Evolutionary conservation across 2,329 filamentous ascomycete species (phyloP).

Genomic region (Xylaria sp.): DNA sequence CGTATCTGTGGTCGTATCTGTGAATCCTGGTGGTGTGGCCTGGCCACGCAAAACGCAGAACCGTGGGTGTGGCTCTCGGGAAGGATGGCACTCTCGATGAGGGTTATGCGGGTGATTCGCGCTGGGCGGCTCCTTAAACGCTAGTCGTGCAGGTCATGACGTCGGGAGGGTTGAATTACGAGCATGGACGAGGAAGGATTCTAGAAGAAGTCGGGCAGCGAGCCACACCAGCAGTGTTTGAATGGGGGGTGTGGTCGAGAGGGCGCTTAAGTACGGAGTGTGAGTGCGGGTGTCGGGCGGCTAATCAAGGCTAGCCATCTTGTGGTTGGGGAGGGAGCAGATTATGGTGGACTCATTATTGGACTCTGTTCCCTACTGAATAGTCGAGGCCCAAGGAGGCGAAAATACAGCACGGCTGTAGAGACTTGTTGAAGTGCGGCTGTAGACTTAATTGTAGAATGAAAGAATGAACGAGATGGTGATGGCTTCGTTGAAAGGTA

Average conservation of each 20-base stretch:
- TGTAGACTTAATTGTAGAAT: neutral
- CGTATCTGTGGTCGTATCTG: constrained; percentile 20
- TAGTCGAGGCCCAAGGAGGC: neutral
- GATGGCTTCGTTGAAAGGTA: constrained; percentile 9
- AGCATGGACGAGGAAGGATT: constrained; percentile 41
- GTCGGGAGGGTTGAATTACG: constrained; percentile 29
- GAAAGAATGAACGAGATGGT: neutral
- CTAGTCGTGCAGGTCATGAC: constrained; percentile 39
- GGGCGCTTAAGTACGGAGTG: constrained; percentile 42
- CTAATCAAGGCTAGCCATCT: constrained; percentile 41
- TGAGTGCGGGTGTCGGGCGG: constrained; percentile 40
- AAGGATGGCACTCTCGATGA: constrained; percentile 39
- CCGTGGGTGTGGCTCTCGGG: constrained; percentile 39
- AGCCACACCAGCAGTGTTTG: constrained; percentile 34
- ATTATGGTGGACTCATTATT: constrained; percentile 1
- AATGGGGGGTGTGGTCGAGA: constrained; percentile 20
- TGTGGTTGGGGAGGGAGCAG: constrained; percentile 38
- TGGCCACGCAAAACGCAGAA: constrained; percentile 46
- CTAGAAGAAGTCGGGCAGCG: constrained; percentile 41
- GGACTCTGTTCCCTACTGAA: constrained; percentile 19
- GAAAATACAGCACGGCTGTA: neutral
- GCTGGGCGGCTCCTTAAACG: constrained; percentile 37
- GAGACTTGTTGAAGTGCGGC: neutral
- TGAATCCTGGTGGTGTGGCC: constrained; percentile 37
- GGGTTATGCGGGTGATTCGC: constrained; percentile 42